Conservation (phyloP, 2,329 filamentous ascomycete species). For the Talaromyces albobiverticillius region DNA sequence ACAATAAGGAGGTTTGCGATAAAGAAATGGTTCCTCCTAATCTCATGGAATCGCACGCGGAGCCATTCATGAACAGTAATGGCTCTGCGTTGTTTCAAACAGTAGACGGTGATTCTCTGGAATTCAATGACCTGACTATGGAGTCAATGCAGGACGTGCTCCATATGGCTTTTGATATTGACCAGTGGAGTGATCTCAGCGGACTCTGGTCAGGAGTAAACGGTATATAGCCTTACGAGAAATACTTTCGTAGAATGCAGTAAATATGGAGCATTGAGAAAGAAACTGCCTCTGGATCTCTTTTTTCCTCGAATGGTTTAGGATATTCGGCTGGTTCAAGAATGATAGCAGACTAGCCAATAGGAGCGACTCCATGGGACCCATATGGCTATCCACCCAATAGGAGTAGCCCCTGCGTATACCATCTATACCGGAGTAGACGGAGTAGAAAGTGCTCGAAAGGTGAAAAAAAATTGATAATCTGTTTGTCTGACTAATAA, state of each 20-base stretch:
- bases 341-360: neutral
- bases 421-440: neutral
- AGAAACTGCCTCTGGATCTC: too few species aligned
- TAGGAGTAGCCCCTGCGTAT: neutral
- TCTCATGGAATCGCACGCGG: neutral
- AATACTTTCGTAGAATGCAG: neutral
- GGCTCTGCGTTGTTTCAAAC: neutral
- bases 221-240: neutral
- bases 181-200: slow-evolving; percentile 9
- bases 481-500: neutral
- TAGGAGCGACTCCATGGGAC: neutral
- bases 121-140: slow-evolving; percentile 3
- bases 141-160: slow-evolving; percentile 10
- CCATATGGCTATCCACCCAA: neutral
- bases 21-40: neutral
- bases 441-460: neutral
- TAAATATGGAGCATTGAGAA: neutral
- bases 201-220: slow-evolving; percentile 1
- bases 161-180: slow-evolving; percentile 11
- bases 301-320: too few species aligned
- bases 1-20: neutral
- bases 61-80: neutral
- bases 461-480: neutral
- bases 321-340: too few species aligned
- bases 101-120: neutral